These are phyloP conservation scores for Amanita muscaria DNA, from an alignment of 768 basidiomycete genomes.

Conservation along the genomic window DNA sequence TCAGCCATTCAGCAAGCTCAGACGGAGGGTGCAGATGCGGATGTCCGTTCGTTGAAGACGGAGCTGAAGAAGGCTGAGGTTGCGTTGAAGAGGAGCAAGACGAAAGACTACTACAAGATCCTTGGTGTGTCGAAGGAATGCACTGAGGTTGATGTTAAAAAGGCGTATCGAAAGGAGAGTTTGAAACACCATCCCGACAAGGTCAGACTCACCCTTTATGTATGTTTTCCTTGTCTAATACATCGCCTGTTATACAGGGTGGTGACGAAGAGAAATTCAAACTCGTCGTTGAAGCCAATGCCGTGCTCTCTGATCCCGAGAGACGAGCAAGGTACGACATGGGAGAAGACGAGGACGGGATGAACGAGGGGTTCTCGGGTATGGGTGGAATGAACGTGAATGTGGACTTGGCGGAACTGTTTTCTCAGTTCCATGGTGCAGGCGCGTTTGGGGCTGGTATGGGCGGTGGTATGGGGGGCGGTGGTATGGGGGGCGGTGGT, in stretches of 20 bases:
- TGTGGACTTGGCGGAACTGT: slow-evolving; percentile 53
- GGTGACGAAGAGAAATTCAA: slow-evolving; percentile 98
- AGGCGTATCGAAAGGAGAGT: slow-evolving; percentile 83
- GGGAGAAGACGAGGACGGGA: slow-evolving; percentile 76
- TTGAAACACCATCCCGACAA: slow-evolving; percentile 84
- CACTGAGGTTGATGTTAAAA: slow-evolving; percentile 72
- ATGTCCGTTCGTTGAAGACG: slow-evolving; percentile 47
- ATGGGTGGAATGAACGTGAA: slow-evolving; percentile 28
- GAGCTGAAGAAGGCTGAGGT: slow-evolving; percentile 81
- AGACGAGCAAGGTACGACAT: slow-evolving; percentile 69
- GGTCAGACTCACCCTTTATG: slow-evolving; percentile 30
- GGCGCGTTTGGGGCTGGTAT: slow-evolving; percentile 22
- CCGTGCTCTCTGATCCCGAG: slow-evolving; percentile 70
- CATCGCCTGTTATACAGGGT: slow-evolving; percentile 41
- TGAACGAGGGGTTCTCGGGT: slow-evolving; percentile 36
- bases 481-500: slow-evolving; percentile 15
- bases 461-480: slow-evolving; percentile 11
- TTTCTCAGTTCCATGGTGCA: slow-evolving; percentile 52
- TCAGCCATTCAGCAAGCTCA: slow-evolving; percentile 67
- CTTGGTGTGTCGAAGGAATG: slow-evolving; percentile 54
- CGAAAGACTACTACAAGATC: slow-evolving; percentile 86
- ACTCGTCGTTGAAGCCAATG: slow-evolving; percentile 73
- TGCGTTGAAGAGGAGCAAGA: slow-evolving; percentile 78
- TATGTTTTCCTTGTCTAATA: slow-evolving; percentile 6
- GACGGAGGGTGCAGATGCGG: slow-evolving; percentile 52